Conservation (phyloP, 192 early-diverging fungal species). For the Backusella morwellensis region DNA sequence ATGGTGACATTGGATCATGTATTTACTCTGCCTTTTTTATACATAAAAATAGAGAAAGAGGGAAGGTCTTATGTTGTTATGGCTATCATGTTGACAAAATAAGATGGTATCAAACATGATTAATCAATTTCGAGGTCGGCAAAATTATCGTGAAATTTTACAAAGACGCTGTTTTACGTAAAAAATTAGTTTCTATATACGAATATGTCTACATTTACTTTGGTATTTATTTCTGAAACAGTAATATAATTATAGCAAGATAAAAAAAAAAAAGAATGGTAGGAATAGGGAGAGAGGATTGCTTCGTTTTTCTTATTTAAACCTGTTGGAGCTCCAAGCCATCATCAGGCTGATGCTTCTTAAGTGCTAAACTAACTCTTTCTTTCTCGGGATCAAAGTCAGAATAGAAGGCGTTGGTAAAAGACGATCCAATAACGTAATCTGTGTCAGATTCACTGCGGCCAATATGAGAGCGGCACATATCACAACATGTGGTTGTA, state of each 20-base stretch:
- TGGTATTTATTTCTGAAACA: background rate
- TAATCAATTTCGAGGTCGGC: too few relatives aligned
- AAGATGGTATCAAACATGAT: too few relatives aligned
- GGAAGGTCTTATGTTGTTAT: background rate
- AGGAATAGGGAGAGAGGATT: background rate
- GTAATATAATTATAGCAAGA: background rate
- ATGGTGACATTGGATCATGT: background rate
- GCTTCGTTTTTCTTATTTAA: background rate
- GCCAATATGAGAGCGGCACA: conserved; percentile 18
- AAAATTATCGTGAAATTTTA: too few relatives aligned
- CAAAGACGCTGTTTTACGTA: background rate
- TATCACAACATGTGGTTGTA: conserved; percentile 16
- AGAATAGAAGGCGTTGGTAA: conserved; percentile 35
- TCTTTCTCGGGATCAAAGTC: conserved; percentile 28
- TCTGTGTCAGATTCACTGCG: conserved; percentile 22
- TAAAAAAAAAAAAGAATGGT: background rate
- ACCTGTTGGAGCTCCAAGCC: conserved; percentile 9
- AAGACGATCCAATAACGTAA: conserved; percentile 24
- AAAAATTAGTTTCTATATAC: background rate
- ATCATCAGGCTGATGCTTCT: conserved; percentile 4
- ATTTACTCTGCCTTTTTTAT: background rate
- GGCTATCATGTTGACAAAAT: background rate
- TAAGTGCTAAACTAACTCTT: conserved; percentile 20
- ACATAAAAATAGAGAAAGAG: background rate
- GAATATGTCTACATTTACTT: background rate